Conservation (phyloP, 495 filamentous ascomycete genomes). For the Tetracladium setigerum region DNA sequence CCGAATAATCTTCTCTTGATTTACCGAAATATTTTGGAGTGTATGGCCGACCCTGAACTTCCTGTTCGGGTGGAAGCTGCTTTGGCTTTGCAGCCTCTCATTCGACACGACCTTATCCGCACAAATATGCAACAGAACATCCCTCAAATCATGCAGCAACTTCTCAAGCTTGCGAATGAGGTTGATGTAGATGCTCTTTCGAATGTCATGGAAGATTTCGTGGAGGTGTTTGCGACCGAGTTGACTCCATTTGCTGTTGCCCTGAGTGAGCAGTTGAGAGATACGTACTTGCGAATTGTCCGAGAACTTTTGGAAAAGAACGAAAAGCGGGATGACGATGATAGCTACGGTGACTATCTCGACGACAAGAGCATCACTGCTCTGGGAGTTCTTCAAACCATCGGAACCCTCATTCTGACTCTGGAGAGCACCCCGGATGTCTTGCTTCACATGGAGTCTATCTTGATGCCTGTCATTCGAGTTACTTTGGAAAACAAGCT, state of each 20-base stretch:
- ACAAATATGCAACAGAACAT: slow-evolving; percentile 95
- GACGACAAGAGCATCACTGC: slow-evolving; percentile 99
- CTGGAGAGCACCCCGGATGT: slow-evolving; percentile 95
- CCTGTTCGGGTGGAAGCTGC: slow-evolving; percentile 94
- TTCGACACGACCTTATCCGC: slow-evolving; percentile 89
- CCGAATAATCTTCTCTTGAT: slow-evolving; percentile 88
- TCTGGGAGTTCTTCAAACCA: slow-evolving; percentile 92
- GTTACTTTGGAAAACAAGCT: slow-evolving; percentile 97
- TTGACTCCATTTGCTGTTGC: slow-evolving; percentile 98
- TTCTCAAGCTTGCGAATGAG: slow-evolving; percentile 93
- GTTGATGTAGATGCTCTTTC: slow-evolving; percentile 89
- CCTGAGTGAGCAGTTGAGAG: slow-evolving; percentile 88
- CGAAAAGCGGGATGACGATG: slow-evolving; percentile 60
- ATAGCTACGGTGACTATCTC: slow-evolving; percentile 76
- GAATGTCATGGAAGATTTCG: slow-evolving; percentile 99
- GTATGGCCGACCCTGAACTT: slow-evolving; percentile 85
- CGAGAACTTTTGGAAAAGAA: slow-evolving; percentile 84
- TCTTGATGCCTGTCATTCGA: slow-evolving; percentile 92
- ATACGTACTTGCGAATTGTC: slow-evolving; percentile 93
- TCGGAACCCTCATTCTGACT: slow-evolving; percentile 93
- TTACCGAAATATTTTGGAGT: slow-evolving; percentile 93
- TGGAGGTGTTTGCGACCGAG: slow-evolving; percentile 93
- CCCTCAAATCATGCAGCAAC: slow-evolving; percentile 98
- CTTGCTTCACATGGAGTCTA: slow-evolving; percentile 83
- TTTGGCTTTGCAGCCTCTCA: slow-evolving; percentile 88